Evolutionary conservation across 2,329 filamentous ascomycete genomes (phyloP), one percentile per base, ranked within the genome.

Genomic region (Arthrobotrys sinensis): DNA sequence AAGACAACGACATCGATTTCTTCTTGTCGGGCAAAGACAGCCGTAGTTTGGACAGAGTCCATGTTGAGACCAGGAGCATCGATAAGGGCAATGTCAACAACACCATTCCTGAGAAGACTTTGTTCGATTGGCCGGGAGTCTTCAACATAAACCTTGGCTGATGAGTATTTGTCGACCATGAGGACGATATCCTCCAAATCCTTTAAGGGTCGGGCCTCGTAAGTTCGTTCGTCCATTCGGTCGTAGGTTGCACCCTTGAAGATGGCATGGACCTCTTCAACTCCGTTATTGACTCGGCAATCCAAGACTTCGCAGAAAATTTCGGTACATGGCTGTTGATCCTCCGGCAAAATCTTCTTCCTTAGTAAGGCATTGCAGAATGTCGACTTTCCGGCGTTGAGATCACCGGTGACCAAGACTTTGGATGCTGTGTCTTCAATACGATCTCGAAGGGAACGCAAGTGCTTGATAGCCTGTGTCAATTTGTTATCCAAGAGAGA

Each of bases 1-100:
- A 99, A 99, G 0, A 99, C 94, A 0, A 99, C 96, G 0, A 99
- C 96, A 82, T 99, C 96, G 80, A 99, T 99, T 85, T 99, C 96
- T 84, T 99, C 96, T 83, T 99, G 96, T 72, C 96, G 89, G 24
- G 96, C 96, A 84, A 99, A 99, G 5, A 99, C 92, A 19, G 96
- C 96, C 0, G 96, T 99, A 0, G 96, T 99, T 86, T 98, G 97
- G 53, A 97, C 90, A 0, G 95, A 98, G 84, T 99, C 95, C 21
- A 93, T 93, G 85, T 99, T 99, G 66, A 99, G 87, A 34, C 96
- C 96, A 1, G 96, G 96, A 0, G 96, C 96, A 84, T 99, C 96
- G 80, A 99, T 99, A 66, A 99, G 88, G 0, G 96, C 94, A 83
- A 99, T 99, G 83, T 99, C 96, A 48, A 99, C 96, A 0, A 98